A percentile compares a stretch with the other conserved stretches of the same genome.
Conservation (phyloP, 805 yeast genomes). For the Cyberlindnera xishuangbannaensis region DNA sequence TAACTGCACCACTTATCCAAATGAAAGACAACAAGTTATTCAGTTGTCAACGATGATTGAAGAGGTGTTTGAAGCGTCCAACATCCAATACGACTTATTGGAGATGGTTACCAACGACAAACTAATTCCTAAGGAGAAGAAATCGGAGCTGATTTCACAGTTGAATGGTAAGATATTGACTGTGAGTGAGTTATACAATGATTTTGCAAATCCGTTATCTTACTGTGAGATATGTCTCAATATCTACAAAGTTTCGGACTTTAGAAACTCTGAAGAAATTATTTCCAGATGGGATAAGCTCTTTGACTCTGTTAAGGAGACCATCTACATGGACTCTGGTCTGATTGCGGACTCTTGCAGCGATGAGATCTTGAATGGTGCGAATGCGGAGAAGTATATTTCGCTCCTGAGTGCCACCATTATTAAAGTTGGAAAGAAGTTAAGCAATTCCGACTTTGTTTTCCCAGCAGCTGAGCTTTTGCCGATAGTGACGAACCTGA, state of each 20-base stretch:
- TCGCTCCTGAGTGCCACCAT: slow-evolving; percentile 22
- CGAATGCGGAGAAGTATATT: slow-evolving; percentile 12
- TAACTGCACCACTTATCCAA: slow-evolving; percentile 75
- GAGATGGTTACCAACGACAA: slow-evolving; percentile 44
- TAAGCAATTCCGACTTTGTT: slow-evolving; percentile 65
- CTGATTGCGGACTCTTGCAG: not conserved
- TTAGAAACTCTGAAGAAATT: slow-evolving; percentile 79
- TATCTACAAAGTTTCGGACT: slow-evolving; percentile 79
- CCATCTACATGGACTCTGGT: slow-evolving; percentile 5
- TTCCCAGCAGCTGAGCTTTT: slow-evolving; percentile 73
- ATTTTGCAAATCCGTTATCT: slow-evolving; percentile 80
- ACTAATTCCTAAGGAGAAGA: slow-evolving; percentile 43
- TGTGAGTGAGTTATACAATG: slow-evolving; percentile 77
- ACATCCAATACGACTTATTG: slow-evolving; percentile 57
- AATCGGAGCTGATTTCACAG: slow-evolving; percentile 42
- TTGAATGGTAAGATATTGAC: slow-evolving; percentile 62
- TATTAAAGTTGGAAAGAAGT: slow-evolving; percentile 51
- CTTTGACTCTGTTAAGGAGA: slow-evolving; percentile 34
- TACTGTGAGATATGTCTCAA: slow-evolving; percentile 76
- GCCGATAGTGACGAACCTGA: slow-evolving; percentile 50
- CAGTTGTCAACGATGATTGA: slow-evolving; percentile 63
- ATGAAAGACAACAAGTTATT: slow-evolving; percentile 68
- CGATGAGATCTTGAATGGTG: slow-evolving; percentile 4
- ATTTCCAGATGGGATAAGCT: slow-evolving; percentile 73
- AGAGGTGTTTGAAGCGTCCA: slow-evolving; percentile 82